Percentiles rank a stretch among this genome's conserved stretches.
phyloP scores from a whole-genome alignment of 225 moss, liverwort and hornwort genomes.

The Climacium dendroides region DNA sequence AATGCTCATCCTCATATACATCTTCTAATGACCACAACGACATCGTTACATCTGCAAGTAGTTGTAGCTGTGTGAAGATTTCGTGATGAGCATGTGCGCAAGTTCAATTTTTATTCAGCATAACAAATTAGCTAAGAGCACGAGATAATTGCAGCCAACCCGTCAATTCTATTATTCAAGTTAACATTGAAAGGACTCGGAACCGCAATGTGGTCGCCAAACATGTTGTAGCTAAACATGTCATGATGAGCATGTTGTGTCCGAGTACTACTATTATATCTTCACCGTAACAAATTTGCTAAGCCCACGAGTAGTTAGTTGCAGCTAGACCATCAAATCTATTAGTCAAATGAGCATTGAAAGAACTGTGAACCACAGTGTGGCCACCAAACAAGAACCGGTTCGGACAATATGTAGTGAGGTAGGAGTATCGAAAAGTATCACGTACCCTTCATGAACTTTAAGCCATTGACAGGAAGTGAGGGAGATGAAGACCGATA shows the following conservation, averaged over 20 bases:
- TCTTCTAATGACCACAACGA: background rate
- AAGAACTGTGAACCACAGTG: background rate
- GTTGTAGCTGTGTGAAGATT: background rate
- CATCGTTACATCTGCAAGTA: background rate
- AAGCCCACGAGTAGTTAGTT: background rate
- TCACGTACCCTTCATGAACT: background rate
- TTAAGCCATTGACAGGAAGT: background rate
- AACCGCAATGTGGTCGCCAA: background rate
- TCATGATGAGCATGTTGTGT: background rate
- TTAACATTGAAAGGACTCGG: background rate
- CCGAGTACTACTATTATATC: background rate
- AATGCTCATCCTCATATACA: background rate
- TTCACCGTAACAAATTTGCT: background rate
- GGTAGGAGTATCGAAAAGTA: background rate
- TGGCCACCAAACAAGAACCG: background rate
- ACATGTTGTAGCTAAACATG: background rate
- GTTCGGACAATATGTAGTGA: background rate
- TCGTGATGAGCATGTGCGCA: background rate
- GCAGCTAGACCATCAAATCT: background rate
- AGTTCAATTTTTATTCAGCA: background rate
- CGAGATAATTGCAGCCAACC: background rate
- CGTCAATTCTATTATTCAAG: background rate
- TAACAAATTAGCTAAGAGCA: background rate
- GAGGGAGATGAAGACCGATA: background rate
- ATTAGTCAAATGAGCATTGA: background rate